phyloP scores from a whole-genome alignment of 78 protist species.

The Dictyostelium purpureum region DNA sequence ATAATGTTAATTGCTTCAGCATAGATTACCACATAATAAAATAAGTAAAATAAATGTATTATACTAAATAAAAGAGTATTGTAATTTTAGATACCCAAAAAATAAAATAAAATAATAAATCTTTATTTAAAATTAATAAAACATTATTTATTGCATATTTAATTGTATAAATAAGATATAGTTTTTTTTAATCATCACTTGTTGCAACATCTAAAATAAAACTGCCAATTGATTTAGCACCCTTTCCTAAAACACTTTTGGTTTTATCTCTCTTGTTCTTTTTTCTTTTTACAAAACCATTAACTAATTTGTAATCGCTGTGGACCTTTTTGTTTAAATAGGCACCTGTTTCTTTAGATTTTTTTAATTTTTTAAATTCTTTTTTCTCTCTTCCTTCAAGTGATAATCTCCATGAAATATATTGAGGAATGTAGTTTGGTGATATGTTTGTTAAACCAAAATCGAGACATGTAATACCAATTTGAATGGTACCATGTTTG shows the following conservation, averaged over 20 bases:
- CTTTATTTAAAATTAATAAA: too few relatives aligned
- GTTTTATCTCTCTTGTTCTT: background rate
- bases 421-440: conserved; percentile 14
- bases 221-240: too few relatives aligned
- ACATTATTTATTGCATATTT: too few relatives aligned
- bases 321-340: background rate
- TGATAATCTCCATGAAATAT: conserved; percentile 5
- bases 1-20: background rate
- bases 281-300: conserved; percentile 27
- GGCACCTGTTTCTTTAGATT: conserved; percentile 8
- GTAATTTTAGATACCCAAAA: too few relatives aligned
- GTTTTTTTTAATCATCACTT: too few relatives aligned
- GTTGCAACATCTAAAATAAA: too few relatives aligned
- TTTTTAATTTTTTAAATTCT: background rate
- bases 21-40: too few relatives aligned
- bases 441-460: conserved; percentile 30
- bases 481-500: conserved; percentile 12
- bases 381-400: background rate
- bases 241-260: background rate
- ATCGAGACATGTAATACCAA: conserved; percentile 17
- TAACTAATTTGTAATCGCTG: background rate
- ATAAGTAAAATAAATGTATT: too few relatives aligned
- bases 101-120: too few relatives aligned
- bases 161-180: too few relatives aligned
- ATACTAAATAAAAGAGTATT: too few relatives aligned